Percentiles rank a stretch among this genome's conserved stretches.
These are phyloP conservation scores for Hemerocallis citrina DNA, from an alignment of 106 monocot species.

Conservation along the genomic window DNA sequence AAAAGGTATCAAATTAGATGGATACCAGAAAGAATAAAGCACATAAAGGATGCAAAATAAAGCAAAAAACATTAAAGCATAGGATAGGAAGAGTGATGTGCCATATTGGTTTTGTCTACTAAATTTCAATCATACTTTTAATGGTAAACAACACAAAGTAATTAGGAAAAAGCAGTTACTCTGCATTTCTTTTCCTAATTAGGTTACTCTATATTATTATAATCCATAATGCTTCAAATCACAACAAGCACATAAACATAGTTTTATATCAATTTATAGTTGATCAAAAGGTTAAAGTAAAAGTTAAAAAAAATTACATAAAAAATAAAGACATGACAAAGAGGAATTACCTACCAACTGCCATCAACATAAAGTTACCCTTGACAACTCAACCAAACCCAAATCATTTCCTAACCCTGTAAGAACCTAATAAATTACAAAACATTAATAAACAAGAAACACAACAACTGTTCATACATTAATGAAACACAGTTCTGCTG, in stretches of 20 bases:
- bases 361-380: not conserved
- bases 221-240: too few species aligned
- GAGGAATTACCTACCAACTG: not conserved
- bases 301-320: too few species aligned
- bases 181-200: not conserved
- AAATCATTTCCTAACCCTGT: too few species aligned
- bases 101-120: not conserved
- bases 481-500: not conserved
- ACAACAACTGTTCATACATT: not conserved
- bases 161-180: not conserved
- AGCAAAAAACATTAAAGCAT: not conserved
- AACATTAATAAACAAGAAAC: not conserved
- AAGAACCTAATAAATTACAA: not conserved
- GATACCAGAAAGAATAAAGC: not conserved
- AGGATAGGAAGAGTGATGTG: not conserved
- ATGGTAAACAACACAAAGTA: not conserved
- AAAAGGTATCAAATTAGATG: not conserved
- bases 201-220: not conserved
- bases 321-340: too few species aligned
- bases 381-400: constrained; percentile 3
- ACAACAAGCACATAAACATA: too few species aligned
- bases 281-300: too few species aligned
- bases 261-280: too few species aligned
- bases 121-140: not conserved
- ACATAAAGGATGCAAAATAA: not conserved